Evolutionary conservation across 2,329 filamentous ascomycete genomes (phyloP).

Genomic region (Cladosporium sp.): DNA sequence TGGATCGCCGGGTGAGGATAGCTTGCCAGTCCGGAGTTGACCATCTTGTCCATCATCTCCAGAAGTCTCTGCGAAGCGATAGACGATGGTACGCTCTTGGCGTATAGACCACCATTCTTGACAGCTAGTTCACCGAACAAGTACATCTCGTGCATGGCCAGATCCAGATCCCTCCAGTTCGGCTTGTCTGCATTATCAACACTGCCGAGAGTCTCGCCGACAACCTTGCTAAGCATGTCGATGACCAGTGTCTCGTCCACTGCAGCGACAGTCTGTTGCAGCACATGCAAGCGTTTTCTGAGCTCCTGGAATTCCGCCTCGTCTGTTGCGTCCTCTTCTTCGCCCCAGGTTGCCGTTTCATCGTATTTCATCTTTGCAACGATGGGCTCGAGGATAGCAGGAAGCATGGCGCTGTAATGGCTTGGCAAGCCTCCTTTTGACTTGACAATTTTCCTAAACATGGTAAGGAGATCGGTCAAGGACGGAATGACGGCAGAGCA

Average conservation of each 20-base stretch:
- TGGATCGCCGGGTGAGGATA: slow-evolving; percentile 89
- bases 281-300: slow-evolving; percentile 78
- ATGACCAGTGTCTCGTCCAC: slow-evolving; percentile 87
- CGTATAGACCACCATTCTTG: slow-evolving; percentile 78
- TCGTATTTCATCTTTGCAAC: slow-evolving; percentile 97
- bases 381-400: slow-evolving; percentile 84
- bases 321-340: slow-evolving; percentile 90
- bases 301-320: slow-evolving; percentile 97
- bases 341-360: slow-evolving; percentile 87
- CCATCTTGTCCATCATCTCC: slow-evolving; percentile 93
- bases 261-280: slow-evolving; percentile 88
- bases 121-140: slow-evolving; percentile 93
- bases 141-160: slow-evolving; percentile 93
- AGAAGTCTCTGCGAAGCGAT: slow-evolving; percentile 76
- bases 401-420: slow-evolving; percentile 76
- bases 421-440: slow-evolving; percentile 59
- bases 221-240: slow-evolving; percentile 78
- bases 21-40: slow-evolving; percentile 80
- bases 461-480: slow-evolving; percentile 85
- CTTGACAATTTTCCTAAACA: slow-evolving; percentile 75
- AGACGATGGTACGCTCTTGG: slow-evolving; percentile 76
- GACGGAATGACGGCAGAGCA: slow-evolving; percentile 94
- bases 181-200: slow-evolving; percentile 71
- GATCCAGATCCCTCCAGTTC: slow-evolving; percentile 92
- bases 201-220: slow-evolving; percentile 82